Percentiles rank a stretch among this genome's conserved stretches.
phyloP scores from a whole-genome alignment of 2,329 filamentous ascomycete species.

The Chlorencoelia australis region DNA sequence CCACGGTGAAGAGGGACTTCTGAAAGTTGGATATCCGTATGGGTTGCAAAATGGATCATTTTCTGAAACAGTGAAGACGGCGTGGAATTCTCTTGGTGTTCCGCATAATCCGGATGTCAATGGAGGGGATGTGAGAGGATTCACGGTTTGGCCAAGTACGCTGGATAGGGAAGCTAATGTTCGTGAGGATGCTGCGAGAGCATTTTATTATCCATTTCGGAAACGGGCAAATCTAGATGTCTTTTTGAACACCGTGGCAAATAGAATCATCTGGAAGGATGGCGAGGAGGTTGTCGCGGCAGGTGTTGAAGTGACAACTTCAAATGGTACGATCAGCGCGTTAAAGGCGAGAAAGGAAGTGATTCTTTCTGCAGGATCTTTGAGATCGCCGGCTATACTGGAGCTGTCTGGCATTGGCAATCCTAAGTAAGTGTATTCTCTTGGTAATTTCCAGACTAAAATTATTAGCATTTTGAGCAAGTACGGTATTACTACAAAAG shows the following conservation, averaged over 20 bases:
- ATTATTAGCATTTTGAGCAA: slow-evolving; percentile 8
- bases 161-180: slow-evolving; percentile 19
- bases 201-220: slow-evolving; percentile 15
- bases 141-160: slow-evolving; percentile 10
- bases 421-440: slow-evolving; percentile 5
- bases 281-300: slow-evolving; percentile 28
- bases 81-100: slow-evolving; percentile 10
- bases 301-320: slow-evolving; percentile 17
- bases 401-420: slow-evolving; percentile 29
- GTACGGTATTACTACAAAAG: slow-evolving; percentile 6
- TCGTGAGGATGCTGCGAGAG: slow-evolving; percentile 14
- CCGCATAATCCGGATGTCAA: slow-evolving; percentile 10
- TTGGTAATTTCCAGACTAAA: neutral
- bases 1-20: slow-evolving; percentile 12
- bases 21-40: slow-evolving; percentile 13
- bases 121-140: slow-evolving; percentile 11
- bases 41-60: slow-evolving; percentile 10
- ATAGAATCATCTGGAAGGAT: slow-evolving; percentile 8
- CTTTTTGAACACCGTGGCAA: slow-evolving; percentile 13
- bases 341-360: slow-evolving; percentile 24
- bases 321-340: slow-evolving; percentile 7
- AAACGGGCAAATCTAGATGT: slow-evolving; percentile 10
- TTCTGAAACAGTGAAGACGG: neutral
- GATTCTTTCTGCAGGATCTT: slow-evolving; percentile 23
- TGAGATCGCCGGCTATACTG: slow-evolving; percentile 25